Conservation (phyloP, 2,329 filamentous ascomycete genomes). For the Penicillium decumbens region DNA sequence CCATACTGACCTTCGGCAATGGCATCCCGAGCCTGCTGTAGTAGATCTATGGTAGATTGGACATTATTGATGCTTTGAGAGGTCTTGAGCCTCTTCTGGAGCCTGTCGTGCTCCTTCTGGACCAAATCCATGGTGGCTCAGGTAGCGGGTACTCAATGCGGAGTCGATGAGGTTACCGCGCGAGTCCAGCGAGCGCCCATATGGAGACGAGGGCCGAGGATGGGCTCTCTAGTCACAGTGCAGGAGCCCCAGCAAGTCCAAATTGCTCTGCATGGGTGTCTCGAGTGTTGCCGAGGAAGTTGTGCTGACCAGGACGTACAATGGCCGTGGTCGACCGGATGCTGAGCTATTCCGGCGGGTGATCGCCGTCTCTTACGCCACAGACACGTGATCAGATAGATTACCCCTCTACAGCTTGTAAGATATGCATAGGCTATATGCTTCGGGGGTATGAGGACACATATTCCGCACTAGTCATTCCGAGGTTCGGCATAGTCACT, state of each 20-base stretch:
- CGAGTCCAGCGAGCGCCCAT: slow-evolving; percentile 23
- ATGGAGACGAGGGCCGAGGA: slow-evolving; percentile 4
- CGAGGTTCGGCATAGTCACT: background rate
- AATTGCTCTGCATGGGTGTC: background rate
- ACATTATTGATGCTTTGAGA: slow-evolving; percentile 71
- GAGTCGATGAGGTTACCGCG: slow-evolving; percentile 29
- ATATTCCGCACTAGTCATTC: background rate
- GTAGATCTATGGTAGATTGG: slow-evolving; percentile 73
- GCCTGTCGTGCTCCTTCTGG: slow-evolving; percentile 68
- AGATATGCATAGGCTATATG: background rate
- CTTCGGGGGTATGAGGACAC: no score
- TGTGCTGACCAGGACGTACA: background rate
- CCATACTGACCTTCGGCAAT: slow-evolving; percentile 61
- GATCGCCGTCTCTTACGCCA: slow-evolving; percentile 20
- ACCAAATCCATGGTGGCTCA: slow-evolving; percentile 56
- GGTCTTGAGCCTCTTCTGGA: slow-evolving; percentile 65
- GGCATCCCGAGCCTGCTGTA: slow-evolving; percentile 67
- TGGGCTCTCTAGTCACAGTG: background rate
- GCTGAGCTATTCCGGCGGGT: slow-evolving; percentile 12
- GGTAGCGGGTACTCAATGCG: slow-evolving; percentile 22
- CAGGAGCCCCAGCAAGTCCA: background rate
- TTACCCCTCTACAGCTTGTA: background rate
- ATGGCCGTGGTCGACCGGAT: background rate
- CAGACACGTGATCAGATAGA: slow-evolving; percentile 15
- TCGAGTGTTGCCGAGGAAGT: background rate